Evolutionary conservation across 495 filamentous ascomycete species (phyloP), one percentile per base, ranked within the genome.

Genomic region (Lasiosphaeria miniovina): DNA sequence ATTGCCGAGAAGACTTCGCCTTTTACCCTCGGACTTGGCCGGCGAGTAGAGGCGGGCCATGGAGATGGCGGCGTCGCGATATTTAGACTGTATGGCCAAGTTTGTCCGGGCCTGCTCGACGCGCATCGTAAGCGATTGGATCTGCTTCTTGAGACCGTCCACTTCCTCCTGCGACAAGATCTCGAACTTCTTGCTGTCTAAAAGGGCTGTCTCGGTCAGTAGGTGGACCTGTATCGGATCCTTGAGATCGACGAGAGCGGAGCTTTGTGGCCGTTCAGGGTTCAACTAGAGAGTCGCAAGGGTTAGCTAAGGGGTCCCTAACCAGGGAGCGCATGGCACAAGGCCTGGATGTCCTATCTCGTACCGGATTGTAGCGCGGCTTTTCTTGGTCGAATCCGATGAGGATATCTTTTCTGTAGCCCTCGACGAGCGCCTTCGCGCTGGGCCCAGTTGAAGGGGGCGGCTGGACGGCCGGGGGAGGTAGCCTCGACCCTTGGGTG

Each of bases 91-190:
- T 50, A 97, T 85, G n/a, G 86, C 84, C 41, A 98, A 80, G 73
- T 90, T 96, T 40, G 89, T 82, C 67, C 86, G 85, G 10, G 90
- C 84, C 49, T 87, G 84, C 57, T 91, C 90, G 65, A 94, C 86
- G n/a, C 90, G 87, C 63, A 81, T 83, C 34, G 81, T 79, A 34
- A 98, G 73, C 11, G 84, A 74, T 45, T 82, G 78, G 52, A 86
- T 79, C 74, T 96, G 90, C 69, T 90, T 95, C 78, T 98, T 98
- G 65, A 98, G 74, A 6, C 83, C 82, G 55, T 98, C 94, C 24
- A 96, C 86, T 68, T 96, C 92, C 66, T 95, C 92, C 49, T 91
- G 86, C 0, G 93, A 91, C 15, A 98, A 77, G 10, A 98, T 83
- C 68, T 94, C 88, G 70, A 84, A 98, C 59, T 84, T 74, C 65